Evolutionary conservation across 2,329 filamentous ascomycete genomes (phyloP).

Genomic region (Scedosporium boydii): DNA sequence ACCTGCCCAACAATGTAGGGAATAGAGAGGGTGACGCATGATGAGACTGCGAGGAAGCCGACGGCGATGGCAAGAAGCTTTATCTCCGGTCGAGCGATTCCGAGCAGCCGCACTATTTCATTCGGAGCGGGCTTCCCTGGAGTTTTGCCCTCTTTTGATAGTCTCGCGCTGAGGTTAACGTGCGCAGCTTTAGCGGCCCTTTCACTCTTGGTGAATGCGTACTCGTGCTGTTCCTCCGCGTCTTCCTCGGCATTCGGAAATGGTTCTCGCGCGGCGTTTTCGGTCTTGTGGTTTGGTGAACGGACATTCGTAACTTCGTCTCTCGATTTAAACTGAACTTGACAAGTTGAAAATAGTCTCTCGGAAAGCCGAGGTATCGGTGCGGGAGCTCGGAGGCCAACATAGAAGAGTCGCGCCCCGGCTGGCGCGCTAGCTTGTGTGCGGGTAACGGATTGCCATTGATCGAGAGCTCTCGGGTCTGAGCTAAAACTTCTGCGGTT

Average conservation of each 20-base stretch:
- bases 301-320: not conserved
- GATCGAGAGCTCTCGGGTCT: not conserved
- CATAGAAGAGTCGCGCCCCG: not conserved
- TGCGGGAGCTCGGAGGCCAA: not conserved
- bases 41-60: conserved; percentile 77
- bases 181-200: conserved; percentile 80
- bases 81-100: conserved; percentile 78
- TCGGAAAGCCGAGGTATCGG: not conserved
- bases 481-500: not conserved
- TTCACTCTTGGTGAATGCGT: conserved; percentile 58
- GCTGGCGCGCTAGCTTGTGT: not conserved
- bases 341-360: not conserved
- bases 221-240: conserved; percentile 30
- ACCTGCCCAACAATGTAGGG: conserved; percentile 96
- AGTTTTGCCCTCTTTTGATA: conserved; percentile 70
- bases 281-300: conserved; percentile 5
- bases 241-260: conserved; percentile 19
- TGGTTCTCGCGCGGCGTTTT: conserved; percentile 14
- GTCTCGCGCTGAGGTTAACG: conserved; percentile 76
- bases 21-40: conserved; percentile 88
- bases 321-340: conserved; percentile 4
- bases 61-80: conserved; percentile 73
- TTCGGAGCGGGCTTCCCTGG: conserved; percentile 49
- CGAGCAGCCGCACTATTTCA: conserved; percentile 81
- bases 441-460: not conserved